Conservation (phyloP, 2,329 filamentous ascomycete genomes). For the Xylaria sp. region DNA sequence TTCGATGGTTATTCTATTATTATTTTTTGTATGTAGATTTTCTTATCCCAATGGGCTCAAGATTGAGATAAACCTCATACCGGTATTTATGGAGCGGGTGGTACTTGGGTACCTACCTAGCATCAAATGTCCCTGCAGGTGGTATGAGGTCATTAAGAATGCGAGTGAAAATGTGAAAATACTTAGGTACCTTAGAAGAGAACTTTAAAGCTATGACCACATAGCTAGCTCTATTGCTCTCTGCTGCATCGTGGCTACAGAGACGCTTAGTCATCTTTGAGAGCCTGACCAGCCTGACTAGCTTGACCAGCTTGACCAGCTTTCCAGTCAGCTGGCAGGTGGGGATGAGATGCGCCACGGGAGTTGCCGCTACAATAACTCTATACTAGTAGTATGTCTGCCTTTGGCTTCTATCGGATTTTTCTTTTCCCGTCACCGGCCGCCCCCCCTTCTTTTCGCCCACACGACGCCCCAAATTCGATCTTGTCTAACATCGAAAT, state of each 20-base stretch:
- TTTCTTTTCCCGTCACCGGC: conserved; percentile 6
- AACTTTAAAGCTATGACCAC: conserved; percentile 24
- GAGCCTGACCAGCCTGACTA: no score
- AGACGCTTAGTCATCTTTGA: no score
- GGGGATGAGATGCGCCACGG: background rate
- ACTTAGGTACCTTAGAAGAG: no score
- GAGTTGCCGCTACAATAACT: background rate
- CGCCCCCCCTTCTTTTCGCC: background rate
- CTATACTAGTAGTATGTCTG: no score
- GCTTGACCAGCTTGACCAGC: background rate
- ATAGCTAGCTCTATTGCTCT: no score
- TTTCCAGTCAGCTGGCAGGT: background rate
- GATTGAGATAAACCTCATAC: no score
- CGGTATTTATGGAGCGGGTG: no score
- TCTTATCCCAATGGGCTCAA: no score
- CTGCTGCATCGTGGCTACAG: no score
- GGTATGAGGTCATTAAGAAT: conserved; percentile 36
- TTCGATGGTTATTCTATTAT: conserved; percentile 35
- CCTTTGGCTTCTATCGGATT: conserved; percentile 1
- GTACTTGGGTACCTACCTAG: no score
- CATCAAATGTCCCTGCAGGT: no score
- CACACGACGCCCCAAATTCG: background rate
- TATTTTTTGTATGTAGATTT: no score
- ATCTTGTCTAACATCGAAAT: conserved; percentile 1
- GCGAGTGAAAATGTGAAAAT: background rate